Evolutionary conservation across 129 eudicot species (phyloP).

Genomic region (Rutidosis leptorrhynchoides): DNA sequence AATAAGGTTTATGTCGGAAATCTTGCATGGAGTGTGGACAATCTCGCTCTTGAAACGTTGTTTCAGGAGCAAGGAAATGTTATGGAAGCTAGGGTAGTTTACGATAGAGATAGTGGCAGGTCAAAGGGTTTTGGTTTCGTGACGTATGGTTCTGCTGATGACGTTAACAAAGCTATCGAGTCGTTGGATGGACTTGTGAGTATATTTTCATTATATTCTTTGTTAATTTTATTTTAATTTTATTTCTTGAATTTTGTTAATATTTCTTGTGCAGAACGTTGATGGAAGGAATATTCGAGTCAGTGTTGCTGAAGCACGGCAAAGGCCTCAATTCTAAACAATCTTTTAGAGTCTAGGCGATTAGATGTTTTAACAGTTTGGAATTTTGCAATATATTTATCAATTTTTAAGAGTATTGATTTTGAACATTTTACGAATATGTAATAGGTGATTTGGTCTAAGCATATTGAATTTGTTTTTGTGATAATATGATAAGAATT

Average conservation of each 20-base stretch:
- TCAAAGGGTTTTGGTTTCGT: constrained; percentile 92
- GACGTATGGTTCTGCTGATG: constrained; percentile 59
- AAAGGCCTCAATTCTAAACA: constrained; percentile 43
- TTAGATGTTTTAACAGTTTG: constrained; percentile 7
- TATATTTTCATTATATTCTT: constrained; percentile 3
- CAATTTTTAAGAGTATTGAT: constrained; percentile 24
- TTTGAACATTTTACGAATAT: constrained; percentile 9
- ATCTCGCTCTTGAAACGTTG: constrained; percentile 60
- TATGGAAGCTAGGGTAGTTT: constrained; percentile 72
- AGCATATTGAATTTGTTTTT: constrained; percentile 17
- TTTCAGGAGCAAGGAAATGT: constrained; percentile 79
- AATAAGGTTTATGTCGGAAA: constrained; percentile 77
- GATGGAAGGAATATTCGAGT: constrained; percentile 78
- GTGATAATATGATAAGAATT: not conserved
- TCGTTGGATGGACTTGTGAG: constrained; percentile 69
- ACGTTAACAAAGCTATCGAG: constrained; percentile 67
- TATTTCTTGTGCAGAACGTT: constrained; percentile 48
- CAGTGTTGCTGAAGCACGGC: constrained; percentile 61
- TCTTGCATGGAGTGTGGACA: constrained; percentile 79
- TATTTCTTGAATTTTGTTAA: not conserved
- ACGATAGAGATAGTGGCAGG: constrained; percentile 84
- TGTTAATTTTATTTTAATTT: not conserved
- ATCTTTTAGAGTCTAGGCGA: not conserved
- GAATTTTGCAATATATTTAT: constrained; percentile 34
- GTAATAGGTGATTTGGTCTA: constrained; percentile 29